Conservation (phyloP, 169 alveolate genomes). For the Hepatocystis sp. region DNA sequence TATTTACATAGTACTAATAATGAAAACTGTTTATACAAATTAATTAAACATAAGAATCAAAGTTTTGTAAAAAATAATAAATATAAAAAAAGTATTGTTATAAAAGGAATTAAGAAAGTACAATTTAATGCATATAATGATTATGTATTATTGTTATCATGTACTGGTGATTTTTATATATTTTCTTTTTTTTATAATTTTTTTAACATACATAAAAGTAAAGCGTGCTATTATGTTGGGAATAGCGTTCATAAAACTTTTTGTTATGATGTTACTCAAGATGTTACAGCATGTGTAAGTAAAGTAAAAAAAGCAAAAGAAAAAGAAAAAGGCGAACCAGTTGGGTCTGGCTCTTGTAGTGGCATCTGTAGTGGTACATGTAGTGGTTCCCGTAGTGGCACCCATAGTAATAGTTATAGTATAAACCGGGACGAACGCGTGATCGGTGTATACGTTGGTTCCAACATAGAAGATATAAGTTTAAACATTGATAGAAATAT, state of each 20-base stretch:
- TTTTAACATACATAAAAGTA: conserved; percentile 42
- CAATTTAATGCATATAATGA: conserved; percentile 61
- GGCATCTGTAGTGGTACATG: too few relatives aligned
- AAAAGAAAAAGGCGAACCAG: neutral
- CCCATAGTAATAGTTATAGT: neutral
- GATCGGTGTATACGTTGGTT: conserved; percentile 59
- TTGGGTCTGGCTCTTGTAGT: too few relatives aligned
- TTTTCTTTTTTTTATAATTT: conserved; percentile 70
- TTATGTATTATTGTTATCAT: conserved; percentile 32
- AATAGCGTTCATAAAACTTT: conserved; percentile 12
- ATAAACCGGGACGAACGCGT: conserved; percentile 11
- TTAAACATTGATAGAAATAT: conserved; percentile 56
- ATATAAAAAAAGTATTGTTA: conserved; percentile 18
- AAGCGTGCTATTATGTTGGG: conserved; percentile 53
- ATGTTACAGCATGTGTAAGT: neutral
- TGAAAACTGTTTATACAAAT: conserved; percentile 37
- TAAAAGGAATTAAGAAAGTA: conserved; percentile 49
- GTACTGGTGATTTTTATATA: conserved; percentile 39
- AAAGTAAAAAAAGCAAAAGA: conserved; percentile 8
- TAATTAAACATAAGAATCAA: conserved; percentile 20
- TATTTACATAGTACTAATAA: conserved; percentile 36
- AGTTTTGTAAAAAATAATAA: conserved; percentile 12
- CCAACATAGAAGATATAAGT: conserved; percentile 32
- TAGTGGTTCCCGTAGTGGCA: too few relatives aligned
- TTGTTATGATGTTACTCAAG: neutral